Evolutionary conservation across 2,329 filamentous ascomycete species (phyloP).

Genomic region (Conoideocrella luteorostrata): DNA sequence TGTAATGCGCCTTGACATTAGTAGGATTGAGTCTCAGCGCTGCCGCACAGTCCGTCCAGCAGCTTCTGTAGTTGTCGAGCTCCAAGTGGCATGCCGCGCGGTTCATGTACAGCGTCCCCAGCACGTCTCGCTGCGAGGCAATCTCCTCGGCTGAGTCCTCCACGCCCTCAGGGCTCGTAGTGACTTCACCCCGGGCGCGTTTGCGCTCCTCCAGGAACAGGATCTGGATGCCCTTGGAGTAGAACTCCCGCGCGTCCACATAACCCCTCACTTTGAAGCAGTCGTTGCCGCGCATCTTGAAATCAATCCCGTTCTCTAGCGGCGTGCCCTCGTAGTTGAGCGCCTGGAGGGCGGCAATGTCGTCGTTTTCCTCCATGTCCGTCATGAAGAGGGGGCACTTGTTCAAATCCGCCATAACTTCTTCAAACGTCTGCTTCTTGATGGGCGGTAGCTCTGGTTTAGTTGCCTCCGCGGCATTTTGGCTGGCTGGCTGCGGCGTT

Average conservation of each 20-base stretch:
- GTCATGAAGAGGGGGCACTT: slow-evolving; percentile 91
- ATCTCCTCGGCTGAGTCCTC: slow-evolving; percentile 47
- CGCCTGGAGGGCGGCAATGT: slow-evolving; percentile 80
- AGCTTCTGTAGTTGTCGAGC: slow-evolving; percentile 80
- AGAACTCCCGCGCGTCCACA: slow-evolving; percentile 84
- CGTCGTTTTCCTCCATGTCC: slow-evolving; percentile 75
- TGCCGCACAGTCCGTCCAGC: slow-evolving; percentile 75
- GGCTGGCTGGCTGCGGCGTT: neutral
- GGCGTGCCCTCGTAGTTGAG: slow-evolving; percentile 89
- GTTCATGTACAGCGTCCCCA: slow-evolving; percentile 78
- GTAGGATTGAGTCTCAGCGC: slow-evolving; percentile 70
- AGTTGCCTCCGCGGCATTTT: slow-evolving; percentile 16
- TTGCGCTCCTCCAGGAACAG: slow-evolving; percentile 58
- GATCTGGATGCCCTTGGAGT: slow-evolving; percentile 75
- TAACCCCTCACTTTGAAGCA: slow-evolving; percentile 68
- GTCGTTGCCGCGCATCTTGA: slow-evolving; percentile 91
- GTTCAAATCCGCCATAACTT: slow-evolving; percentile 51
- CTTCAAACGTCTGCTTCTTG: slow-evolving; percentile 44
- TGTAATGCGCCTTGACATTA: slow-evolving; percentile 89
- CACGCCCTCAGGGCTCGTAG: slow-evolving; percentile 21
- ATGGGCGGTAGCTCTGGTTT: slow-evolving; percentile 41
- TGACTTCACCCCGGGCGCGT: slow-evolving; percentile 34
- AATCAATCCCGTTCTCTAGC: slow-evolving; percentile 73
- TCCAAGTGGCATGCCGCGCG: slow-evolving; percentile 85
- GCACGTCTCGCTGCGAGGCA: slow-evolving; percentile 52